Base-by-base conservation (phyloP, 345 rosid species). In the Lagerstroemia speciosa region DNA sequence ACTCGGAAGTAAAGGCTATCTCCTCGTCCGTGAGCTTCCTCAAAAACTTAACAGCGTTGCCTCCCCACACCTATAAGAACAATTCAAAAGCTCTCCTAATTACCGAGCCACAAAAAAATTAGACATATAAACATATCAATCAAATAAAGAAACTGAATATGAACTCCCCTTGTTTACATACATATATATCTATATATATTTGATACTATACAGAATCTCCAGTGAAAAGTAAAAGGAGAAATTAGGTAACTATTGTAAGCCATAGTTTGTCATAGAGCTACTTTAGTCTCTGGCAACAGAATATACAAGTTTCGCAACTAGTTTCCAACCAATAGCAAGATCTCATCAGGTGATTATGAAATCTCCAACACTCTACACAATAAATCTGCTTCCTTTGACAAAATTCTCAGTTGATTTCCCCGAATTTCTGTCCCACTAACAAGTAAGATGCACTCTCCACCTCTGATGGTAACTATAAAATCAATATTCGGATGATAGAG, bases 21-120 rank as follows among this genome's bases (percentile, higher is more conserved):
- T 93, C 98, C 67, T 83, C 83, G 26, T 81, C 86, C 11, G 83
- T 83, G 58, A 93, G 89, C 87, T 89, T 87, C 77, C 98, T 85
- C 81, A 93, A 80, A 76, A 93, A 93, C 81, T 77, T 89, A 68
- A 97, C 98, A 14, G 98, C 96, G 76, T 93, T 93, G 73, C 98
- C 98, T 81, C 87, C 98, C 97, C 96, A 93, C 40, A 93, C 86
- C 98, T 91, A 81, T 46, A 16, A 29, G 22, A 31, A 11, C 14
- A 12, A 37, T 24, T 66, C 37, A 41, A 45, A 15, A 40, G 11
- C 20, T 38, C 10, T 63, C n/a, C 36, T 22, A 24, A n/a, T 53
- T 53, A 53, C 11, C 24, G 60, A 53, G 60, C 29, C 30, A 24
- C 60, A 53, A 53, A 3, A n/a, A 53, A 53, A 20, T 3, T 9